Conservation (phyloP, 2,329 filamentous ascomycete genomes). For the Cladophialophora chaetospira region DNA sequence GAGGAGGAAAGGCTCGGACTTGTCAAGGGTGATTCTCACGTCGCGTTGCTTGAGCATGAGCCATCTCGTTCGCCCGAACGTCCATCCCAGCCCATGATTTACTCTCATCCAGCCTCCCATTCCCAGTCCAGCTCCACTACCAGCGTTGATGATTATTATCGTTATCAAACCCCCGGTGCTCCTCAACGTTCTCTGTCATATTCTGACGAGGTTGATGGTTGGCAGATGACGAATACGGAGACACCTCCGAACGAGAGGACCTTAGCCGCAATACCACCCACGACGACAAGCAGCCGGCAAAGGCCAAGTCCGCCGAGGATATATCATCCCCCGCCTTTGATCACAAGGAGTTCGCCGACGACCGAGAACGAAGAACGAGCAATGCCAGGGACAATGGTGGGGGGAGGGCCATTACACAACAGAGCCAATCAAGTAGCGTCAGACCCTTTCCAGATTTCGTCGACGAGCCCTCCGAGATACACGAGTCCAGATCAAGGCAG, state of each 20-base stretch:
- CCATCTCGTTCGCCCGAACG: slow-evolving; percentile 27
- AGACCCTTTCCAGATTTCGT: slow-evolving; percentile 30
- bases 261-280: slow-evolving; percentile 5
- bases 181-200: slow-evolving; percentile 25
- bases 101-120: slow-evolving; percentile 16
- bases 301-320: slow-evolving; percentile 24
- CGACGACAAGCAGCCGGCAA: slow-evolving; percentile 17
- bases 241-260: slow-evolving; percentile 15
- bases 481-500: slow-evolving; percentile 9
- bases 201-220: slow-evolving; percentile 33
- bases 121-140: slow-evolving; percentile 18
- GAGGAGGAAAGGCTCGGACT: slow-evolving; percentile 83
- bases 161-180: slow-evolving; percentile 24
- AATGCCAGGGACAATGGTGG: slow-evolving; percentile 20
- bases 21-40: slow-evolving; percentile 69
- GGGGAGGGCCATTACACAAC: slow-evolving; percentile 19
- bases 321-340: slow-evolving; percentile 15
- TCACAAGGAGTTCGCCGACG: slow-evolving; percentile 18
- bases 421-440: slow-evolving; percentile 27
- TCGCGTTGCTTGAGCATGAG: slow-evolving; percentile 29
- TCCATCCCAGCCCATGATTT: slow-evolving; percentile 11
- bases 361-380: slow-evolving; percentile 1
- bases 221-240: slow-evolving; percentile 30
- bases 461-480: slow-evolving; percentile 23
- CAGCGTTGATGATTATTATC: slow-evolving; percentile 25